Base-by-base conservation (phyloP, 1,284 basidiomycete species). In the Cutaneotrichosporon dermatis region DNA sequence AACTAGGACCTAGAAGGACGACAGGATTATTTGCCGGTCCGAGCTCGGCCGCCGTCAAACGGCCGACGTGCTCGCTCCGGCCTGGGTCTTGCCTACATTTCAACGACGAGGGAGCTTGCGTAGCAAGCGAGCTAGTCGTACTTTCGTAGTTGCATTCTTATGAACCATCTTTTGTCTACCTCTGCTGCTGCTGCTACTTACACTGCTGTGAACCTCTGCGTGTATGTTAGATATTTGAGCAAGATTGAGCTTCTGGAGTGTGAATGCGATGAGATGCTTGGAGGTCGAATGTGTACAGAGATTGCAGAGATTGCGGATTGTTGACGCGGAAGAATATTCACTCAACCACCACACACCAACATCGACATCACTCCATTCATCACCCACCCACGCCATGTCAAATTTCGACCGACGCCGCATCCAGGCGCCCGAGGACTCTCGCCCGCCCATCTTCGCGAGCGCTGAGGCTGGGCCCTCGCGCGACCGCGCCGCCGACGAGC, bases 361-460 rank as follows among this genome's bases (percentile, higher is more conserved):
- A 25, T 25, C 25, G 25, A 16, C 49, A 10, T 11, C 16, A 40
- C 36, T 54, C 52, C 51, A 52, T 8, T 15, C 44, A 39, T 54
- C 53, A 41, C 54, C 25, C 25, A 40, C 43, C 35, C 25, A 53
- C 64, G 42, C 57, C 42, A 69, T 70, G 67, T 54, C 68, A 13
- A 61, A 80, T 51, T 88, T 90, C 72, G 92, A 96, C 82, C 82
- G 93, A 69, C 82, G 93, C 66, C 85, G 92, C 54, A 85, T 91
- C 60, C 90, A 89, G 67, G 93, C 90, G 0, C 93, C 93, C 13
- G 92, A 94, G 70, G 84, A 88, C 64, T 91, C 88, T 57, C 83
- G 81, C 66, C 74, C 84, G 11, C 89, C 88, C 3, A 66, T 83
- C 2, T 92, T 84, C 68, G 82, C 41, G 6, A 11, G 10, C 6